Conservation (phyloP, 108 stramenopile species). For the Cyclostephanos invisitatus region DNA sequence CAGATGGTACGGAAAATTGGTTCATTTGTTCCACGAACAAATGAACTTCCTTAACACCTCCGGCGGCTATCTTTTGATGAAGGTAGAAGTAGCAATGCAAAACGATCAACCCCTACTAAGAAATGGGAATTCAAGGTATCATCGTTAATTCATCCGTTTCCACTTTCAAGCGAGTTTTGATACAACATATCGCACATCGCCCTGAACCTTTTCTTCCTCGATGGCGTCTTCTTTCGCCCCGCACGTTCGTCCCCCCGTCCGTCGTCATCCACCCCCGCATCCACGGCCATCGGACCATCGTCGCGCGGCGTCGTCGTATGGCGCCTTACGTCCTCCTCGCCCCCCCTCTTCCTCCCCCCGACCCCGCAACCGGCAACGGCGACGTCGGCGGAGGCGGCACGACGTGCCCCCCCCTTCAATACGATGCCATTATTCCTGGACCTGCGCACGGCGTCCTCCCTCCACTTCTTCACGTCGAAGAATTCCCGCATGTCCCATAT, state of each 20-base stretch:
- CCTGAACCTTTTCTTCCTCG: neutral
- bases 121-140: too few relatives aligned
- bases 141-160: neutral
- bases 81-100: too few relatives aligned
- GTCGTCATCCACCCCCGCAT: neutral
- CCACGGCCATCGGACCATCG: neutral
- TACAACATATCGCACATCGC: neutral
- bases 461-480: slow-evolving; percentile 58
- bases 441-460: slow-evolving; percentile 61
- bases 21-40: too few relatives aligned
- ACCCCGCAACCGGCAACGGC: neutral
- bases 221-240: neutral
- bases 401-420: neutral
- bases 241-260: neutral
- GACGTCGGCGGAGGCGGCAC: too few relatives aligned
- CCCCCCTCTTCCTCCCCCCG: neutral
- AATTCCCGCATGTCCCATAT: slow-evolving; percentile 58
- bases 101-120: too few relatives aligned
- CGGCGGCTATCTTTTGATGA: too few relatives aligned
- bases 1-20: too few relatives aligned
- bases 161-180: neutral
- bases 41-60: too few relatives aligned
- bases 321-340: neutral
- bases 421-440: slow-evolving; percentile 12
- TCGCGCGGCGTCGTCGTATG: neutral